A percentile compares a stretch with the other conserved stretches of the same genome.
These are phyloP conservation scores for Cenchrus fungigraminus DNA, from an alignment of 176 grass and related monocot genomes.

Conservation along the genomic window DNA sequence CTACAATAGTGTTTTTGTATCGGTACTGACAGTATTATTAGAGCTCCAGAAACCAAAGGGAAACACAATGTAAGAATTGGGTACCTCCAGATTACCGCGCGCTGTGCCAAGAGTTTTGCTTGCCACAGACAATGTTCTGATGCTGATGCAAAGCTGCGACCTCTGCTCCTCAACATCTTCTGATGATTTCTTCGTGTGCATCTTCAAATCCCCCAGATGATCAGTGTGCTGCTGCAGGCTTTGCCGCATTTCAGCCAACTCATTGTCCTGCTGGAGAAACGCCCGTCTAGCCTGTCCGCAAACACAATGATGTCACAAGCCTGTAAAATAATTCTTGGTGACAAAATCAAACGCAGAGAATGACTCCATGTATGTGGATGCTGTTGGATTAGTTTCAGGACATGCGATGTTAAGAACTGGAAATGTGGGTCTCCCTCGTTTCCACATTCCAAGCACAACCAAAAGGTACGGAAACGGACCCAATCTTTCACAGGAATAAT, in stretches of 20 bases:
- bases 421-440: neutral
- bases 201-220: conserved; percentile 50
- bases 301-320: neutral
- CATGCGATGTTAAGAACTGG: neutral
- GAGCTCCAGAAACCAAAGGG: neutral
- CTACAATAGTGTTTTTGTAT: neutral
- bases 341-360: neutral
- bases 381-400: neutral
- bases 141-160: conserved; percentile 56
- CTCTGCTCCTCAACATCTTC: conserved; percentile 54
- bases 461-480: neutral
- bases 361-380: neutral
- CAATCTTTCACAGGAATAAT: neutral
- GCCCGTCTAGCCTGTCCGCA: conserved; percentile 54
- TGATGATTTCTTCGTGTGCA: conserved; percentile 36
- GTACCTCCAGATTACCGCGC: conserved; percentile 69
- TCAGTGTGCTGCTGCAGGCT: conserved; percentile 52
- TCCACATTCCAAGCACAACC: neutral
- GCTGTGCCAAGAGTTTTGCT: conserved; percentile 51
- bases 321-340: neutral
- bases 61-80: neutral
- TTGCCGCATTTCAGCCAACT: conserved; percentile 72
- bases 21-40: neutral
- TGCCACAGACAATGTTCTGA: conserved; percentile 65
- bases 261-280: conserved; percentile 57